phyloP scores from a whole-genome alignment of 305 asterid genomes.

The Fraxinus xanthoxyloides region DNA sequence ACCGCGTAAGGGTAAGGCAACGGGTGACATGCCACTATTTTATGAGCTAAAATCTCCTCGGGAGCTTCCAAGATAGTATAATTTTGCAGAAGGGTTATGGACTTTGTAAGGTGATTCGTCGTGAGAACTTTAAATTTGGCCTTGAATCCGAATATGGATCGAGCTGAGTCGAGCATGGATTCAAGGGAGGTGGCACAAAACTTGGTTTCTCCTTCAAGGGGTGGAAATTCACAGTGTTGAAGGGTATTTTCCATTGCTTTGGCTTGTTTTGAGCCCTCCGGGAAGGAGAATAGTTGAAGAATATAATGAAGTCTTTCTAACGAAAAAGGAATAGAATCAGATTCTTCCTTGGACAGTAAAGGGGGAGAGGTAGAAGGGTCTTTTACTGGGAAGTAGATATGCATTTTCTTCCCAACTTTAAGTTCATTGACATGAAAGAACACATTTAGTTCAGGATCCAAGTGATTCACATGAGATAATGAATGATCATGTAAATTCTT shows the following conservation, averaged over 20 bases:
- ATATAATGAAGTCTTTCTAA: conserved; percentile 25
- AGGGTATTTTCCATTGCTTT: conserved; percentile 56
- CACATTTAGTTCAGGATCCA: no score
- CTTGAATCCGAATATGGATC: conserved; percentile 27
- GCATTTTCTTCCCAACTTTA: conserved; percentile 38
- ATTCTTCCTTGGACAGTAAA: conserved; percentile 47
- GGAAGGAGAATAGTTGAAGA: conserved; percentile 33
- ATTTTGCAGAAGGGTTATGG: conserved; percentile 44
- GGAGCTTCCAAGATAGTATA: conserved; percentile 48
- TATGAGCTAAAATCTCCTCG: conserved; percentile 29
- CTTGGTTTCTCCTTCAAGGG: conserved; percentile 63
- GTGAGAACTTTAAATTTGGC: conserved; percentile 43
- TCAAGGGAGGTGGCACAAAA: conserved; percentile 77
- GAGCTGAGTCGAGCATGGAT: conserved; percentile 58
- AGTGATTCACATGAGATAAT: no score
- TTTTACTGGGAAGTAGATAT: conserved; percentile 45
- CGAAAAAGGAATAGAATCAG: conserved; percentile 49
- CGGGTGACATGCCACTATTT: conserved; percentile 58
- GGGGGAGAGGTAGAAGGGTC: conserved; percentile 51
- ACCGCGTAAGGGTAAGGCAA: conserved; percentile 87
- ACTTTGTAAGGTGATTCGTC: conserved; percentile 40
- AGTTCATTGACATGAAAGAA: no score
- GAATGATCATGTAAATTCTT: no score
- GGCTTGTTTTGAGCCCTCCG: conserved; percentile 41
- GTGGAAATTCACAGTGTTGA: conserved; percentile 62